Conservation (phyloP, 805 yeast species). For the Candida rishiriensis region DNA sequence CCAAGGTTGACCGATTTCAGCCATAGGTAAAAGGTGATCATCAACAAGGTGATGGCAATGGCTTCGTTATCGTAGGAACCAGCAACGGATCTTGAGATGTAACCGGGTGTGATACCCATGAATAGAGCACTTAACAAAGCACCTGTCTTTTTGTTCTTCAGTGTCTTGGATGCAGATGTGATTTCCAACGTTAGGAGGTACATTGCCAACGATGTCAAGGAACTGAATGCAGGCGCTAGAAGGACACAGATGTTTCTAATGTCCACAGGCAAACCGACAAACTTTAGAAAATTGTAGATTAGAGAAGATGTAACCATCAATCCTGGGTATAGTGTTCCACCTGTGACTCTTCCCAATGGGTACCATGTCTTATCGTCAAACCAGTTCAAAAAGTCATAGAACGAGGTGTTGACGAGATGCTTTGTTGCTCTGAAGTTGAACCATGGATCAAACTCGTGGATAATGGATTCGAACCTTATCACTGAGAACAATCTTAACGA, state of each 20-base stretch:
- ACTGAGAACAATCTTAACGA: slow-evolving; percentile 94
- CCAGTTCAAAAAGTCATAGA: slow-evolving; percentile 93
- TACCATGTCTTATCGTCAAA: slow-evolving; percentile 99
- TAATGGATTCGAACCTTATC: slow-evolving; percentile 90
- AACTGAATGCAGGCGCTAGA: slow-evolving; percentile 95
- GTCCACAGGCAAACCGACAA: slow-evolving; percentile 77
- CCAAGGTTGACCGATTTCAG: slow-evolving; percentile 90
- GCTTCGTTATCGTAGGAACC: slow-evolving; percentile 99
- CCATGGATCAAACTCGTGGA: slow-evolving; percentile 98
- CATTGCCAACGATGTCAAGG: slow-evolving; percentile 85
- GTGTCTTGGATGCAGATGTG: slow-evolving; percentile 52
- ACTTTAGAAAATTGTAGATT: slow-evolving; percentile 68
- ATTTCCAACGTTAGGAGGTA: slow-evolving; percentile 84
- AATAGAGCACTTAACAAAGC: slow-evolving; percentile 91
- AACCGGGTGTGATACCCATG: slow-evolving; percentile 98
- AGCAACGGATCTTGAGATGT: slow-evolving; percentile 96
- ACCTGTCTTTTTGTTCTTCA: slow-evolving; percentile 46
- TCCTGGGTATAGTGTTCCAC: slow-evolving; percentile 98
- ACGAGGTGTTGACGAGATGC: slow-evolving; percentile 77
- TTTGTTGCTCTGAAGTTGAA: slow-evolving; percentile 96
- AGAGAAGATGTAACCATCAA: slow-evolving; percentile 96
- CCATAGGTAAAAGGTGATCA: slow-evolving; percentile 97
- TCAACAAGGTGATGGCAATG: slow-evolving; percentile 89
- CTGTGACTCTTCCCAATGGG: slow-evolving; percentile 97
- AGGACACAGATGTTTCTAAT: slow-evolving; percentile 94